Base-by-base conservation (phyloP, 192 early-diverging fungal species). In the Backusella westeae region DNA sequence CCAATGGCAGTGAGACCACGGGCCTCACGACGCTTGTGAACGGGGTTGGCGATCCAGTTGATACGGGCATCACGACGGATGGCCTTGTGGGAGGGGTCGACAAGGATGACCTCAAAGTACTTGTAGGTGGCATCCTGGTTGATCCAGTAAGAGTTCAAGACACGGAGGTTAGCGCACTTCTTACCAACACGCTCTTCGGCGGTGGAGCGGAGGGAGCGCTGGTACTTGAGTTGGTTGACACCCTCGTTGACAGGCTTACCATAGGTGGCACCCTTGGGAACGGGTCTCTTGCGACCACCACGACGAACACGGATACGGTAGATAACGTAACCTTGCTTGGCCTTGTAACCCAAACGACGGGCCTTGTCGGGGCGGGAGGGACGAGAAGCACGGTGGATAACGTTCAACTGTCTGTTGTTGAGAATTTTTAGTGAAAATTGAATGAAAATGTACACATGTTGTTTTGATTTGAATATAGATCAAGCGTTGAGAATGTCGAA, bases 101-200 rank as follows among this genome's bases (percentile, higher is more conserved):
- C 97, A 69, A 96, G 91, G 85, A 99, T 98, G 84, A 99, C 94
- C 88, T 99, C 97, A 88, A 87, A 99, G 93, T 93, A 99, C 92
- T 99, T 99, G 94, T 94, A 99, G 84, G 96, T 96, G 72, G 97
- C 87, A 87, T 99, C 97, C 92, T 96, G 91, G 93, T 99, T 99
- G 74, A 99, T 92, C 97, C 97, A 99, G 94, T 99, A 99, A 73
- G 95, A 96, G 95, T 97, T 99, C 73, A 99, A 89, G 59, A 99
- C 96, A 78, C 97, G 94, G 85, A 99, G 89, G 93, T 98, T 98
- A 71, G 87, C 89, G 89, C 97, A 99, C 87, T 91, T 95, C 87
- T 94, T 92, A 78, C 96, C 97, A 72, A 97, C 95, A 88, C 97
- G 96, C 90, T 97, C 94, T 89, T 99, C 97, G 79, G 96, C 97